phyloP scores from a whole-genome alignment of 805 yeast genomes.

The Ogataea siamensis region DNA sequence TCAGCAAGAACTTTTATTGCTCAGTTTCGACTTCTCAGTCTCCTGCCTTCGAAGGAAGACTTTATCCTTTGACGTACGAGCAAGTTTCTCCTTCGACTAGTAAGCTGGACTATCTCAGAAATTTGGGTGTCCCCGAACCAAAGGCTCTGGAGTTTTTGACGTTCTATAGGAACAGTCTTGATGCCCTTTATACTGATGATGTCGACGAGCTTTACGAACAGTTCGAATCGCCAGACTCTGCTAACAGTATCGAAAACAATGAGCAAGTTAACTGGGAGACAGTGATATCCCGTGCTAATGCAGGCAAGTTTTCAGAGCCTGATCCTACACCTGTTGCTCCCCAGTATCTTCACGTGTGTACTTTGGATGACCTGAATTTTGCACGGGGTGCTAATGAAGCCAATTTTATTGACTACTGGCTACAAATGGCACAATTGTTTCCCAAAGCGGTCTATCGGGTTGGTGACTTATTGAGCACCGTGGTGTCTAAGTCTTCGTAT shows the following conservation, averaged over 20 bases:
- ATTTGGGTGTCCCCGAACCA: slow-evolving; percentile 32
- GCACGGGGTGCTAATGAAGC: slow-evolving; percentile 37
- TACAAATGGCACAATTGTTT: slow-evolving; percentile 41
- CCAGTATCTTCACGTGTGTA: slow-evolving; percentile 38
- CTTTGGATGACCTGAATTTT: slow-evolving; percentile 40
- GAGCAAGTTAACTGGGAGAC: slow-evolving; percentile 22
- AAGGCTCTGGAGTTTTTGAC: slow-evolving; percentile 32
- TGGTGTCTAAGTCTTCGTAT: slow-evolving; percentile 34
- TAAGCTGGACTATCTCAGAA: slow-evolving; percentile 33
- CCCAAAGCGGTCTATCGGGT: slow-evolving; percentile 38
- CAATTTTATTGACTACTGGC: slow-evolving; percentile 41
- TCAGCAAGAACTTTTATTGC: slow-evolving; percentile 43
- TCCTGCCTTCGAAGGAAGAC: slow-evolving; percentile 35
- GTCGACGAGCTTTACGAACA: slow-evolving; percentile 28
- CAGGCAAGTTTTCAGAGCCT: slow-evolving; percentile 22
- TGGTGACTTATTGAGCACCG: slow-evolving; percentile 39
- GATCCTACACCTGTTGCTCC: slow-evolving; percentile 35
- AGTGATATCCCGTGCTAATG: slow-evolving; percentile 18
- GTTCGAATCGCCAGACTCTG: slow-evolving; percentile 30
- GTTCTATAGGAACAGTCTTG: slow-evolving; percentile 24
- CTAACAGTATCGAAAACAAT: slow-evolving; percentile 12
- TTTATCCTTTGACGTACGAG: slow-evolving; percentile 38
- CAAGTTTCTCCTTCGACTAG: slow-evolving; percentile 41
- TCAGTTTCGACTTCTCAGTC: slow-evolving; percentile 36
- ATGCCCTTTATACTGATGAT: slow-evolving; percentile 19